These are phyloP conservation scores for Trichoderma koningii DNA, from an alignment of 2,329 filamentous ascomycete genomes.

Conservation along the genomic window DNA sequence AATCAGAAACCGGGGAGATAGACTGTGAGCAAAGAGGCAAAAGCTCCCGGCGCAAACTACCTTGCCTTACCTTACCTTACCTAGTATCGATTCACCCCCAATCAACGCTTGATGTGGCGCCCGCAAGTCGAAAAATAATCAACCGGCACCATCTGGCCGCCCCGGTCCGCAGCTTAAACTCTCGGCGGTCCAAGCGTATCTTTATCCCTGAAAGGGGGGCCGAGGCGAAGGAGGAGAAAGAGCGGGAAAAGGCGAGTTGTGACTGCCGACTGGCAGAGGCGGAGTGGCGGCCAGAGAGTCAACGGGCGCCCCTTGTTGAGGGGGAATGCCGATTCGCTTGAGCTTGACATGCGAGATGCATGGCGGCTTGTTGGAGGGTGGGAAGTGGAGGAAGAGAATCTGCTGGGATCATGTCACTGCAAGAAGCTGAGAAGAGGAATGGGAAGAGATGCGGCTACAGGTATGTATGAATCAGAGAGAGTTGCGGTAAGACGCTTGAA, in stretches of 20 bases:
- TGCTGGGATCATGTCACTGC: background rate
- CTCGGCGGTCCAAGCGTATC: slow-evolving; percentile 21
- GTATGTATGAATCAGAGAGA: no score
- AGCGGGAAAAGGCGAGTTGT: background rate
- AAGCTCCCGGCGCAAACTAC: no score
- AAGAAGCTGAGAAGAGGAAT: no score
- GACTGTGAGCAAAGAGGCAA: no score
- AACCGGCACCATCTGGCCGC: background rate
- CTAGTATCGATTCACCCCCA: background rate
- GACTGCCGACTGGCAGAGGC: background rate
- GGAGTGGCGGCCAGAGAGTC: background rate
- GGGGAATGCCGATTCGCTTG: slow-evolving; percentile 15
- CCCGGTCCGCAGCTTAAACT: slow-evolving; percentile 4
- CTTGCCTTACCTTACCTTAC: no score
- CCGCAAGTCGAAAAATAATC: background rate
- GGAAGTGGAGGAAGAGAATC: background rate
- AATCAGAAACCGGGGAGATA: no score
- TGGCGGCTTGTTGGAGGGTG: background rate
- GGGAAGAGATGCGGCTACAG: no score
- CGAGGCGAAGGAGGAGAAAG: background rate
- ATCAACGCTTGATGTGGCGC: background rate
- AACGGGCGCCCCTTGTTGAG: background rate
- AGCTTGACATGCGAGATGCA: background rate
- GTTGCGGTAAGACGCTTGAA: no score
- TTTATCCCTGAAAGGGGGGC: slow-evolving; percentile 22